A percentile compares a stretch with the other conserved stretches of the same genome.
Conservation (phyloP, 768 basidiomycete species). For the Butyriboletus loyo region DNA sequence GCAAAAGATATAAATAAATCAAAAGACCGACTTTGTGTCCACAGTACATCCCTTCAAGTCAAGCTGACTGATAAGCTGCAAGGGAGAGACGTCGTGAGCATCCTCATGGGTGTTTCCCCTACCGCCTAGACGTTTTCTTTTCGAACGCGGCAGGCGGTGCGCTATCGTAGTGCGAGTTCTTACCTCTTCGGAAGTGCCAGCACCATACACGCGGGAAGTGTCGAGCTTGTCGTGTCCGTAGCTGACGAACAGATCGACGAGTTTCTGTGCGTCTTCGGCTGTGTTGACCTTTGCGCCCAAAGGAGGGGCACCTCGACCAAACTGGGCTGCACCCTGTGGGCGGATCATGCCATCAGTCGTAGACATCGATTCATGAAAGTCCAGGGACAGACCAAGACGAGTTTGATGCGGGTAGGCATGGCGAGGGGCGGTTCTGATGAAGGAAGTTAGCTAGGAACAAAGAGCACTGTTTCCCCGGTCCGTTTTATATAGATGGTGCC, state of each 20-base stretch:
- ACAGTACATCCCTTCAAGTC: slow-evolving; percentile 17
- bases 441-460: neutral
- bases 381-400: slow-evolving; percentile 3
- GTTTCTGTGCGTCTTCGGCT: slow-evolving; percentile 16
- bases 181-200: slow-evolving; percentile 15
- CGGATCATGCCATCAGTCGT: neutral
- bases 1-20: too few relatives aligned
- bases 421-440: neutral
- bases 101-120: too few relatives aligned
- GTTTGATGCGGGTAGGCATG: slow-evolving; percentile 7
- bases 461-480: neutral
- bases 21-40: slow-evolving; percentile 18
- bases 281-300: slow-evolving; percentile 11
- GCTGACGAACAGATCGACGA: slow-evolving; percentile 16
- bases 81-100: neutral
- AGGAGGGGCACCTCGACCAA: slow-evolving; percentile 10
- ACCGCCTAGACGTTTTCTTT: too few relatives aligned
- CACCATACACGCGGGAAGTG: slow-evolving; percentile 8
- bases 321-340: slow-evolving; percentile 13
- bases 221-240: slow-evolving; percentile 16
- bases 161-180: neutral
- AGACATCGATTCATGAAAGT: neutral
- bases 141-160: neutral
- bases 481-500: neutral
- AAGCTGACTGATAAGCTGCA: slow-evolving; percentile 12